Evolutionary conservation across 805 yeast genomes (phyloP).

Genomic region (Ogataea trehalophila): DNA sequence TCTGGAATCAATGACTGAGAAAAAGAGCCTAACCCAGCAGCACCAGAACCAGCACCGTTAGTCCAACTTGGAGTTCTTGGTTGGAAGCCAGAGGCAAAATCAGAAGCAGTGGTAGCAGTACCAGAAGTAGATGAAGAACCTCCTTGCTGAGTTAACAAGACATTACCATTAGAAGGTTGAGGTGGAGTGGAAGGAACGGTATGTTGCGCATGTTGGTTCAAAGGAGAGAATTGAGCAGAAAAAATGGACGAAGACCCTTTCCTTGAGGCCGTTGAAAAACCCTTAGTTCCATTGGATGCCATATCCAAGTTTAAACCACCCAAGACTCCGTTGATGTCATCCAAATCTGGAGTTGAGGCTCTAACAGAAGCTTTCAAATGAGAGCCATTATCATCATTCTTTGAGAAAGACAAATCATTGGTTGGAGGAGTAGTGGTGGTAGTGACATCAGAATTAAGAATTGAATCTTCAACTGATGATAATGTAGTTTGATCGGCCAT

Average conservation of each 20-base stretch:
- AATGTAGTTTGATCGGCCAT: conserved; percentile 34
- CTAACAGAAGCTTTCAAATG: conserved; percentile 2
- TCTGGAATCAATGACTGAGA: conserved; percentile 19
- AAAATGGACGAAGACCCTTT: conserved; percentile 16
- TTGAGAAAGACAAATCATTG: conserved; percentile 20
- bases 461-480: conserved; percentile 29
- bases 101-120: background rate
- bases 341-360: conserved; percentile 19
- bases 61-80: conserved; percentile 35
- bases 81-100: conserved; percentile 13
- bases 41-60: conserved; percentile 2
- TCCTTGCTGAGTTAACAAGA: conserved; percentile 12
- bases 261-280: background rate
- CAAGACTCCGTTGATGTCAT: conserved; percentile 45
- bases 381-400: conserved; percentile 1
- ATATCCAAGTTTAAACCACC: conserved; percentile 41
- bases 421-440: conserved; percentile 31
- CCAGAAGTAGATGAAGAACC: conserved; percentile 3
- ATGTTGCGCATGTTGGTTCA: conserved; percentile 13
- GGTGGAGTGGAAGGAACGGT: conserved; percentile 26
- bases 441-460: conserved; percentile 21
- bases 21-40: conserved; percentile 9
- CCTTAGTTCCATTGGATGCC: conserved; percentile 4
- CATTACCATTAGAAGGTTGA: conserved; percentile 18
- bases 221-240: conserved; percentile 23